Conservation (phyloP, 2,329 filamentous ascomycete species). For the Clonostachys rosea region DNA sequence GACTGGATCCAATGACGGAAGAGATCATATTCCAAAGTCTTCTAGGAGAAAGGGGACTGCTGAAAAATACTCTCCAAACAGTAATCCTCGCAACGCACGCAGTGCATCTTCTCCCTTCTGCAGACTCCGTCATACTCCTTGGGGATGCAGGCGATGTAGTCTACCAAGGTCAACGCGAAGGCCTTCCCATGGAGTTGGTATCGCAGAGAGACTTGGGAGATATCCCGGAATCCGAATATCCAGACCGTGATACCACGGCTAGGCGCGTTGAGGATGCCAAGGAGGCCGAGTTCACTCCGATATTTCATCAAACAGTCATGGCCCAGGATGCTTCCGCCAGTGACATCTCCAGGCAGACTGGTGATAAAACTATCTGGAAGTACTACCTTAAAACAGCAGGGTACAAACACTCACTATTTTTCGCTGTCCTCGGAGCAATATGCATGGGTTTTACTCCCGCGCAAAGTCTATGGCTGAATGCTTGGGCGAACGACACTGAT, state of each 20-base stretch:
- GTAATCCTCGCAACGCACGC: slow-evolving; percentile 23
- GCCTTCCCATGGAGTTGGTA: slow-evolving; percentile 30
- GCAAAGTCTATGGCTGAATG: too few species aligned
- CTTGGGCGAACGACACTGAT: too few species aligned
- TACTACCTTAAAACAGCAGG: neutral
- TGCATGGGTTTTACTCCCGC: too few species aligned
- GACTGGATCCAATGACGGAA: slow-evolving; percentile 32
- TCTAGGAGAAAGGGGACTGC: slow-evolving; percentile 26
- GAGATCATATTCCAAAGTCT: slow-evolving; percentile 30
- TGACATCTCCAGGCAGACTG: neutral
- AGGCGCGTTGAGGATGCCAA: neutral
- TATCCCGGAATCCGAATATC: slow-evolving; percentile 35
- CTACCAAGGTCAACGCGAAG: slow-evolving; percentile 14
- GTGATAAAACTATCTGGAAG: neutral
- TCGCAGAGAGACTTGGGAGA: slow-evolving; percentile 26
- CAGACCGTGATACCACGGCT: slow-evolving; percentile 30
- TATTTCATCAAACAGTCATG: too few species aligned
- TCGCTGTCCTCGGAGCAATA: neutral
- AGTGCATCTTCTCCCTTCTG: slow-evolving; percentile 15
- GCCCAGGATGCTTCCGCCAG: too few species aligned
- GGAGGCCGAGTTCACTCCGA: too few species aligned
- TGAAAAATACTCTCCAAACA: slow-evolving; percentile 18
- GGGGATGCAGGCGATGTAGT: slow-evolving; percentile 10
- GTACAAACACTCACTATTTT: neutral
- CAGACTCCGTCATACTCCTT: slow-evolving; percentile 16